phyloP scores from a whole-genome alignment of 1,139 yeast species.

The Komagataea norvegica region DNA sequence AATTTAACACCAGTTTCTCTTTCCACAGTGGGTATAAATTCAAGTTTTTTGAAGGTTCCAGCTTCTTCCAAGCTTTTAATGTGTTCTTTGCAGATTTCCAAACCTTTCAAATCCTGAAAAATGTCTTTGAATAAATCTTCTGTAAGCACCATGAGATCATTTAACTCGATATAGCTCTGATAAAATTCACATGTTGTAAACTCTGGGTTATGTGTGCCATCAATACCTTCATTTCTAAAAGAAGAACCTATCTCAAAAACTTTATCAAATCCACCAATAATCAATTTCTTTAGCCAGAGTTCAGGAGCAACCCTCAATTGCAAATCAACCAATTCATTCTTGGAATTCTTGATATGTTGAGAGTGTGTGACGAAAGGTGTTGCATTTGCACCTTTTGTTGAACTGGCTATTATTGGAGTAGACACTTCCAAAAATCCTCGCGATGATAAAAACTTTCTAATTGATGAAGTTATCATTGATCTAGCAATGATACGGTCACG shows the following conservation, averaged over 20 bases:
- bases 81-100: conserved; percentile 7
- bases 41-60: conserved; percentile 39
- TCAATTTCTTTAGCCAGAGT: conserved; percentile 79
- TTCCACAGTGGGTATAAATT: conserved; percentile 57
- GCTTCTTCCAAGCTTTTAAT: conserved; percentile 23
- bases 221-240: conserved; percentile 91
- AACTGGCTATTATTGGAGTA: conserved; percentile 73
- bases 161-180: conserved; percentile 68
- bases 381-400: conserved; percentile 87
- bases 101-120: conserved; percentile 21
- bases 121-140: conserved; percentile 50
- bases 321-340: conserved; percentile 32
- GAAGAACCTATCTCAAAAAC: conserved; percentile 83
- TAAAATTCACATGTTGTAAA: conserved; percentile 93
- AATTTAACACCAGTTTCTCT: conserved; percentile 38
- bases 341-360: conserved; percentile 39
- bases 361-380: conserved; percentile 66
- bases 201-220: conserved; percentile 92
- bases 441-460: conserved; percentile 52
- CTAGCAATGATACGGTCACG: conserved; percentile 49
- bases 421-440: conserved; percentile 75
- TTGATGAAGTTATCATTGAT: conserved; percentile 45
- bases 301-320: conserved; percentile 91
- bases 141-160: conserved; percentile 62
- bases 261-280: conserved; percentile 79